Percentiles rank a stretch among this genome's conserved stretches.
Conservation (phyloP, 352 stramenopile genomes). For the Globisporangium ultimum region DNA sequence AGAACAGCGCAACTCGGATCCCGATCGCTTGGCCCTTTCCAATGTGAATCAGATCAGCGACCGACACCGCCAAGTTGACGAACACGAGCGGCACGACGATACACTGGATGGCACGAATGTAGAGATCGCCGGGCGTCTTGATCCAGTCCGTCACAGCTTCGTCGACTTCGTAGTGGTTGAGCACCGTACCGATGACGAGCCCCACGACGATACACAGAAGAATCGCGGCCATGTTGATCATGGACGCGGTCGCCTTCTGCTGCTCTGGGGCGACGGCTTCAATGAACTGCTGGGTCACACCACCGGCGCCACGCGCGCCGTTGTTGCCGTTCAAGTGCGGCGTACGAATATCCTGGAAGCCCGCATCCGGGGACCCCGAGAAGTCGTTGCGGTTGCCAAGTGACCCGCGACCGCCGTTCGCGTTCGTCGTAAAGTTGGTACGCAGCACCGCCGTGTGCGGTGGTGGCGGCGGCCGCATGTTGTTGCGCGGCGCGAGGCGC, state of each 20-base stretch:
- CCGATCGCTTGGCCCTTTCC: constrained; percentile 40
- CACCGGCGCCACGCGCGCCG: constrained; percentile 12
- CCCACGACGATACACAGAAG: constrained; percentile 45
- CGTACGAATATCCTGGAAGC: constrained; percentile 58
- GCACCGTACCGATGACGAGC: constrained; percentile 32
- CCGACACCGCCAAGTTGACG: constrained; percentile 66
- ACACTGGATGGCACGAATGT: constrained; percentile 72
- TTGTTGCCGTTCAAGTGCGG: constrained; percentile 16
- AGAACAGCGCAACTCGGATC: constrained; percentile 37
- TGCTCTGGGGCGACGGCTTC: constrained; percentile 23
- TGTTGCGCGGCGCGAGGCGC: constrained; percentile 17
- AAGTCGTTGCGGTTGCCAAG: constrained; percentile 21
- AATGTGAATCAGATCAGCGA: constrained; percentile 62
- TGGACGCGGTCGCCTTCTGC: constrained; percentile 30
- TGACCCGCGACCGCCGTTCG: constrained; percentile 11
- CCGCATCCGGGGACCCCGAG: constrained; percentile 33
- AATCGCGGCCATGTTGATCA: constrained; percentile 49
- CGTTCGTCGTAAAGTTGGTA: constrained; percentile 63
- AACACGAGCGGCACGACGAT: constrained; percentile 80
- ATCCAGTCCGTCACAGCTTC: constrained; percentile 51
- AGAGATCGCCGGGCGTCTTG: constrained; percentile 67
- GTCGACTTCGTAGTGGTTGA: constrained; percentile 53
- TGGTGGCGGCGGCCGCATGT: constrained; percentile 31
- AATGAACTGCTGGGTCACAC: constrained; percentile 12
- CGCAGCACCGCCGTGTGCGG: constrained; percentile 49